phyloP scores from a whole-genome alignment of 108 stramenopile genomes.

The Asterionellopsis glacialis region DNA sequence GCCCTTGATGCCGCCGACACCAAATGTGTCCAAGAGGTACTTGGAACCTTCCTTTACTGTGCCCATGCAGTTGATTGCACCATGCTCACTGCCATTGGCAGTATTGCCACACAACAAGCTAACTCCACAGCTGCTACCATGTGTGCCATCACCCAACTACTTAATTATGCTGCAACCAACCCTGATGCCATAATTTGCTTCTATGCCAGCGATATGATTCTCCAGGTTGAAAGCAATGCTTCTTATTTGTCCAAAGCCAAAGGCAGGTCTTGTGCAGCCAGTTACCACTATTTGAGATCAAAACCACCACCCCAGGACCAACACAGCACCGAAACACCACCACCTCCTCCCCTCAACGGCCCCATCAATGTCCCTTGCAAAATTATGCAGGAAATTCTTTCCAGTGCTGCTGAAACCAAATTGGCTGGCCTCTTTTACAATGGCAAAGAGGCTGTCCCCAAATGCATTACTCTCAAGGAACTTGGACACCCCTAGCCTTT shows the following conservation, averaged over 20 bases:
- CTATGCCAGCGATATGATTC: slow-evolving; percentile 33
- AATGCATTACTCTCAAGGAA: slow-evolving; percentile 18
- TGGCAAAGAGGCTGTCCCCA: slow-evolving; percentile 20
- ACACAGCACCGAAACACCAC: too few species aligned
- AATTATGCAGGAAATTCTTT: slow-evolving; percentile 23
- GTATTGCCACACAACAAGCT: slow-evolving; percentile 3
- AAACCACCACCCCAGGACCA: slow-evolving; percentile 6
- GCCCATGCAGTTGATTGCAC: slow-evolving; percentile 9
- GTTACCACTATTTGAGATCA: slow-evolving; percentile 23
- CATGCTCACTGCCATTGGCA: not conserved
- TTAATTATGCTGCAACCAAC: slow-evolving; percentile 43
- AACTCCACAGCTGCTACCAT: too few species aligned
- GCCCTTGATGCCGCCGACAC: too few species aligned
- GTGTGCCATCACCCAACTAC: too few species aligned
- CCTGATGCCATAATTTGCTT: slow-evolving; percentile 37
- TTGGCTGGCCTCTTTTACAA: slow-evolving; percentile 28
- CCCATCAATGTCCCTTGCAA: too few species aligned
- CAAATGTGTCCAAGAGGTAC: too few species aligned
- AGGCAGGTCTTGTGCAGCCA: slow-evolving; percentile 31
- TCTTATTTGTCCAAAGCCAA: slow-evolving; percentile 27
- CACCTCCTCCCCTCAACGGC: too few species aligned
- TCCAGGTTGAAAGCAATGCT: slow-evolving; percentile 27
- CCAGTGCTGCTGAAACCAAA: slow-evolving; percentile 44
- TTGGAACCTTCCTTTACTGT: too few species aligned
- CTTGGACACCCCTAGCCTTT: slow-evolving; percentile 42